phyloP scores from a whole-genome alignment of 2,329 filamentous ascomycete genomes.

The Tolypocladium tundrense region DNA sequence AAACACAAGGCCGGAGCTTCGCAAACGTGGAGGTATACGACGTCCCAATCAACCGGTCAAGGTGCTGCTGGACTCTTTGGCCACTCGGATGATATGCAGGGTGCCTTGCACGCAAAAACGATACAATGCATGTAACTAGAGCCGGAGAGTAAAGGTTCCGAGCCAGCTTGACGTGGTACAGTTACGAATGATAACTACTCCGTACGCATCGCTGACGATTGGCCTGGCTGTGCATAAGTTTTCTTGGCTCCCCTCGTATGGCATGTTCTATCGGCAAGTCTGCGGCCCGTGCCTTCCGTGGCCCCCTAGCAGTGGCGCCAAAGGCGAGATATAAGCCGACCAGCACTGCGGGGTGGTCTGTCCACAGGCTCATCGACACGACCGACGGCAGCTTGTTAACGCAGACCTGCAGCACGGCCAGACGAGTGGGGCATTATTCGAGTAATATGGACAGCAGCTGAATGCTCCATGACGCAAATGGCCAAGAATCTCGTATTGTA shows the following conservation, averaged over 20 bases:
- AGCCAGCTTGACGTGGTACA: not conserved
- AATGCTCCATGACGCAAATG: not conserved
- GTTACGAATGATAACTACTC: not conserved
- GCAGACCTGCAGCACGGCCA: not conserved
- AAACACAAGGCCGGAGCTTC: too few relatives aligned
- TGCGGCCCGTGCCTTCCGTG: not conserved
- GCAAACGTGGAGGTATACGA: too few relatives aligned
- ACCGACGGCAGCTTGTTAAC: not conserved
- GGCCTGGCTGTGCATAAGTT: not conserved
- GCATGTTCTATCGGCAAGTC: not conserved
- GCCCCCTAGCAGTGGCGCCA: not conserved
- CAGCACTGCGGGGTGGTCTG: not conserved
- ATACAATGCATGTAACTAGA: not conserved
- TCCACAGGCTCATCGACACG: too few relatives aligned
- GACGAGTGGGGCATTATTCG: not conserved
- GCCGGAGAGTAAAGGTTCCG: not conserved
- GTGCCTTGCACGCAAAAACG: not conserved
- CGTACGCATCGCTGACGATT: too few relatives aligned
- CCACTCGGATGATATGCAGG: not conserved
- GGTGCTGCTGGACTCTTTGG: not conserved
- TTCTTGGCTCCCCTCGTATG: not conserved
- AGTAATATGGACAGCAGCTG: not conserved
- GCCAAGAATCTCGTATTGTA: not conserved
- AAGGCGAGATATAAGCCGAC: not conserved
- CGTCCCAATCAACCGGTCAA: too few relatives aligned